phyloP scores from a whole-genome alignment of 1,284 basidiomycete species.

The Cryptococcus sp. region DNA sequence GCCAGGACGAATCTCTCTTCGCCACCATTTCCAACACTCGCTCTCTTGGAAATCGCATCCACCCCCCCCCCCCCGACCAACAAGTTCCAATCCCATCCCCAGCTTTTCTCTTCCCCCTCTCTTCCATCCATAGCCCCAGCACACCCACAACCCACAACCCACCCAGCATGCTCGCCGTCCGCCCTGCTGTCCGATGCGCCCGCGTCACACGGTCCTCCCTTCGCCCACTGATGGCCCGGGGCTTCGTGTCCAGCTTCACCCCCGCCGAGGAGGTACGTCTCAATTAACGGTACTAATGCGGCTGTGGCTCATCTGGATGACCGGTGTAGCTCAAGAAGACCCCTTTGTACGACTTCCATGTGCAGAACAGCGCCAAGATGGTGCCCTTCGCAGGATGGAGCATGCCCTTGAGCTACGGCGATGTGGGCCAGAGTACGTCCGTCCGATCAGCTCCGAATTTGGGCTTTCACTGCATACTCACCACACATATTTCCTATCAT shows the following conservation, averaged over 20 bases:
- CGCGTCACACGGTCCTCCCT: conserved; percentile 4
- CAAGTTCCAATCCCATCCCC: too few species aligned
- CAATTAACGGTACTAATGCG: neutral
- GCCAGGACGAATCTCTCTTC: neutral
- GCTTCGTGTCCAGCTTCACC: conserved; percentile 17
- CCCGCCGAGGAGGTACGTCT: conserved; percentile 18
- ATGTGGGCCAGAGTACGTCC: conserved; percentile 71
- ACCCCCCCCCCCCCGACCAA: too few species aligned
- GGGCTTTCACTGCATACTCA: neutral
- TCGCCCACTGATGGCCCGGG: conserved; percentile 13
- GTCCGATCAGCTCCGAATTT: neutral
- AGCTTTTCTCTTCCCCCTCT: neutral
- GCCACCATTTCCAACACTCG: neutral
- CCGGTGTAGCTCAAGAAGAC: conserved; percentile 60
- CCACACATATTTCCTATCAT: conserved; percentile 1
- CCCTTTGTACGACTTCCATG: conserved; percentile 86
- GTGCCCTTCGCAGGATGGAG: conserved; percentile 92
- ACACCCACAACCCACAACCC: neutral
- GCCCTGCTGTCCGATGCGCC: conserved; percentile 10
- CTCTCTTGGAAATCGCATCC: too few species aligned
- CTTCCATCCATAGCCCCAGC: neutral
- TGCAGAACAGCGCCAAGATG: conserved; percentile 84
- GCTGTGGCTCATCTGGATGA: neutral
- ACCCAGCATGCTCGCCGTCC: conserved; percentile 13
- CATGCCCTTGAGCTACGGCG: conserved; percentile 88